Conservation (phyloP, 306 rosid species). For the Cucurbita argyrosperma region DNA sequence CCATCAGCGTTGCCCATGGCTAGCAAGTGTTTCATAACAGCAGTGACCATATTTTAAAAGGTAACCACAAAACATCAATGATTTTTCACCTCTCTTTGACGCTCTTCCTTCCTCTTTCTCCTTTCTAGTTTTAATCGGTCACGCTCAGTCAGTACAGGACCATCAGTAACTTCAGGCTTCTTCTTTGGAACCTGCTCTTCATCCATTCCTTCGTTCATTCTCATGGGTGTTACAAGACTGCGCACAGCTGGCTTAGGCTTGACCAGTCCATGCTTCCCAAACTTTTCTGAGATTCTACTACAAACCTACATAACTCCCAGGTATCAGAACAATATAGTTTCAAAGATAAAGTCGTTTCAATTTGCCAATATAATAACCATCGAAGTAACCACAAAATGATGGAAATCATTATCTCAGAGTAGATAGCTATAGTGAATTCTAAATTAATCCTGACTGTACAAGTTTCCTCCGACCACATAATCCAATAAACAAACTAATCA, state of each 20-base stretch:
- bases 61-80: not conserved
- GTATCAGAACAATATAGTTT: not conserved
- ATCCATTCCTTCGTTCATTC: slow-evolving; percentile 92
- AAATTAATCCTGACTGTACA: not conserved
- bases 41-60: not conserved
- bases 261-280: slow-evolving; percentile 85
- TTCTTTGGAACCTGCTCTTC: slow-evolving; percentile 61
- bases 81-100: slow-evolving; percentile 79
- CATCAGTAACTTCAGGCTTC: slow-evolving; percentile 74
- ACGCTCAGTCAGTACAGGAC: slow-evolving; percentile 79
- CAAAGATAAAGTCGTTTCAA: not conserved
- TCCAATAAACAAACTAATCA: not conserved
- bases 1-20: not conserved
- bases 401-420: not conserved
- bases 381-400: not conserved
- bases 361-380: not conserved
- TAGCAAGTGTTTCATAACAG: not conserved
- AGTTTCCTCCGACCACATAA: not conserved
- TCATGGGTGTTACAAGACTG: slow-evolving; percentile 72
- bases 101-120: slow-evolving; percentile 84
- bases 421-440: not conserved
- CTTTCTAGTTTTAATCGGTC: slow-evolving; percentile 63
- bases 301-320: slow-evolving; percentile 42
- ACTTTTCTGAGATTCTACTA: slow-evolving; percentile 55
- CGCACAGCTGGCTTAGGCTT: slow-evolving; percentile 64